These are phyloP conservation scores for Pseudopyrenochaeta lycopersici DNA, from an alignment of 2,329 filamentous ascomycete species.

Conservation along the genomic window DNA sequence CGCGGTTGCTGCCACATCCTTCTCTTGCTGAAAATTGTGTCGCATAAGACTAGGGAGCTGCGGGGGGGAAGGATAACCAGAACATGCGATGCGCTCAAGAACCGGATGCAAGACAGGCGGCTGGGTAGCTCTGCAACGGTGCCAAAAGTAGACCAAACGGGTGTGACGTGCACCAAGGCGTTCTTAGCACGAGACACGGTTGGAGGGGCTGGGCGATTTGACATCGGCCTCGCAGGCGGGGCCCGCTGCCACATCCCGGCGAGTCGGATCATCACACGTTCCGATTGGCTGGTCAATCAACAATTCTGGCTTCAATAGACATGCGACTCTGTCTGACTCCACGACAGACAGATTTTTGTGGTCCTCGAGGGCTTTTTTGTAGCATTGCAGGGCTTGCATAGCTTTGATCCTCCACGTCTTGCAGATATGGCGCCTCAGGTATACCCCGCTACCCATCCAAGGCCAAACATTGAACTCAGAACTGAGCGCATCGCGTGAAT, in stretches of 20 bases:
- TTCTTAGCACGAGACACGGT: conserved; percentile 3
- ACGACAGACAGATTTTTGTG: conserved; percentile 1
- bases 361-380: too few relatives aligned
- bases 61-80: neutral
- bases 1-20: conserved; percentile 19
- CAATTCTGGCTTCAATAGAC: conserved; percentile 23
- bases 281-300: conserved; percentile 24
- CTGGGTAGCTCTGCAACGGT: neutral
- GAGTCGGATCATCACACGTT: conserved; percentile 1
- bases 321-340: conserved; percentile 14
- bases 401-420: conserved; percentile 2
- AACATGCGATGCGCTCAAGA: conserved; percentile 11
- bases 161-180: conserved; percentile 17
- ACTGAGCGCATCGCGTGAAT: conserved; percentile 42
- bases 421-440: conserved; percentile 38
- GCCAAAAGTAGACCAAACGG: conserved; percentile 6
- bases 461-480: conserved; percentile 9
- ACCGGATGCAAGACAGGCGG: neutral
- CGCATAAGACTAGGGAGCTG: neutral
- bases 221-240: conserved; percentile 1
- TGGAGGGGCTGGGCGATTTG: neutral
- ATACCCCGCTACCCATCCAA: conserved; percentile 7
- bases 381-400: neutral
- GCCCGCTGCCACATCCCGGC: neutral
- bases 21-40: conserved; percentile 12